These are phyloP conservation scores for Leersia perrieri DNA, from an alignment of 176 grass and related monocot genomes.

Conservation along the genomic window DNA sequence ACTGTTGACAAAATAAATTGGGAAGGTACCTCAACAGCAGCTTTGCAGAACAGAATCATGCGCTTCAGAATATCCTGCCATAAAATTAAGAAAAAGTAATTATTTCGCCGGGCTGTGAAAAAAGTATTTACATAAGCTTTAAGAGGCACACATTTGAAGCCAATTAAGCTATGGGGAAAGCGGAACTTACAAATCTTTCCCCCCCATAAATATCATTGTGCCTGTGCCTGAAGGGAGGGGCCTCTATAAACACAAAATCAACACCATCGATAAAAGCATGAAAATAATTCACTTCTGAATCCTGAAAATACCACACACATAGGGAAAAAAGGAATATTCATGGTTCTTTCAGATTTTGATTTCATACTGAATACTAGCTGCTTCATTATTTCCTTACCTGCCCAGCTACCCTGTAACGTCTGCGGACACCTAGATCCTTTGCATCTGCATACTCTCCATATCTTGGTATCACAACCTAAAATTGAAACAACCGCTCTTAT, in stretches of 20 bases:
- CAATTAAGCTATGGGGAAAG: background rate
- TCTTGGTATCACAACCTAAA: slow-evolving; percentile 76
- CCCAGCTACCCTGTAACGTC: slow-evolving; percentile 65
- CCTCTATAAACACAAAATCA: slow-evolving; percentile 90
- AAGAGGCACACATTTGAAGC: background rate
- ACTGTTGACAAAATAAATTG: background rate
- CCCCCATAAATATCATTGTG: slow-evolving; percentile 90
- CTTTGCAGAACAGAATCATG: slow-evolving; percentile 94
- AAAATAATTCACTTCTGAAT: slow-evolving; percentile 83
- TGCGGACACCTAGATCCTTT: slow-evolving; percentile 61
- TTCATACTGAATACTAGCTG: background rate
- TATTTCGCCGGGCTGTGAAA: no score
- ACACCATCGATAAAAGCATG: slow-evolving; percentile 92
- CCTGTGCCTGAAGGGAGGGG: slow-evolving; percentile 52
- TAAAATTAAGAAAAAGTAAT: slow-evolving; percentile 15
- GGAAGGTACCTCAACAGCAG: slow-evolving; percentile 79
- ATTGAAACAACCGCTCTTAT: slow-evolving; percentile 3
- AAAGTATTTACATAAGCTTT: background rate
- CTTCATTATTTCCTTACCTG: slow-evolving; percentile 55
- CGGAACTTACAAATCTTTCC: slow-evolving; percentile 47
- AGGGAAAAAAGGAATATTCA: background rate
- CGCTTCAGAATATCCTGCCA: slow-evolving; percentile 85
- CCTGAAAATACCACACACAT: slow-evolving; percentile 41
- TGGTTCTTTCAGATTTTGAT: background rate
- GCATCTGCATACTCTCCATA: slow-evolving; percentile 81